Conservation (phyloP, 2,329 filamentous ascomycete species). For the Fusarium sp. region DNA sequence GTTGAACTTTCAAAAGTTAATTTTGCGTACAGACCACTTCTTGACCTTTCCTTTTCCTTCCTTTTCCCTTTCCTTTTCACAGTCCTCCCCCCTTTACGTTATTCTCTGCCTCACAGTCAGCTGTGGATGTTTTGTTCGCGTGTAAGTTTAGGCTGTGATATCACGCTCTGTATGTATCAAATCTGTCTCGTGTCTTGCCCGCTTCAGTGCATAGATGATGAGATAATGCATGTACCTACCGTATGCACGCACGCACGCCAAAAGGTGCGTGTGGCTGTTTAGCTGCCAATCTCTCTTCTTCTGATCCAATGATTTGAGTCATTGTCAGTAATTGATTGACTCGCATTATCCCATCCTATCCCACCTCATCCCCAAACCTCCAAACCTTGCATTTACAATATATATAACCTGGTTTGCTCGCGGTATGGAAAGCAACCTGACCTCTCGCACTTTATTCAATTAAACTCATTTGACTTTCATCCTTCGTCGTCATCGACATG, state of each 20-base stretch:
- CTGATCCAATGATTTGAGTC: too few relatives aligned
- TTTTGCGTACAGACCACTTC: constrained; percentile 4
- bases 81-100: neutral
- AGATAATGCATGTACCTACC: neutral
- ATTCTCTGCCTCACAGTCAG: neutral
- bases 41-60: neutral
- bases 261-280: neutral
- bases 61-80: too few relatives aligned
- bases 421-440: neutral
- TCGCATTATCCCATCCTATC: neutral
- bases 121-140: neutral
- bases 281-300: neutral
- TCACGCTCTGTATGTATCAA: constrained; percentile 1
- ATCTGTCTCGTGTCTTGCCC: neutral
- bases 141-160: too few relatives aligned
- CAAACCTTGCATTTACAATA: neutral
- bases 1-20: neutral
- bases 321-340: neutral
- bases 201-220: neutral
- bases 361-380: neutral
- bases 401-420: neutral
- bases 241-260: neutral
- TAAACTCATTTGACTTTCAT: neutral
- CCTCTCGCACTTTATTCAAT: neutral
- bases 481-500: constrained; percentile 22